A percentile compares a stretch with the other conserved stretches of the same genome.
Evolutionary conservation across 306 rosid species (phyloP).

Genomic region (Trifolium subterraneum): DNA sequence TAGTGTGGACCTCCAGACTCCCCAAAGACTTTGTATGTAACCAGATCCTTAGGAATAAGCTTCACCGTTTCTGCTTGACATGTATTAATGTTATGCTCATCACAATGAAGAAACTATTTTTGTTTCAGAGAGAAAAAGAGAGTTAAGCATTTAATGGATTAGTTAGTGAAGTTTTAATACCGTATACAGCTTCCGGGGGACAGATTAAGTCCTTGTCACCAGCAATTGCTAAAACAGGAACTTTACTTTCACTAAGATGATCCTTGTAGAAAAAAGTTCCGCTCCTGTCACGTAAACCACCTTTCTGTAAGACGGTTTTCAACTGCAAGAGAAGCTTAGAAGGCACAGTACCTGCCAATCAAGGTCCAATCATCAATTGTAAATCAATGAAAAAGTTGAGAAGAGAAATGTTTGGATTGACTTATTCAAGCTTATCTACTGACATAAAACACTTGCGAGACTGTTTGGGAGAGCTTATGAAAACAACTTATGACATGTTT

Average conservation of each 20-base stretch:
- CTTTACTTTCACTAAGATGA: slow-evolving; percentile 63
- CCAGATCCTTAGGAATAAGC: slow-evolving; percentile 66
- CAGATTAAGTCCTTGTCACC: slow-evolving; percentile 89
- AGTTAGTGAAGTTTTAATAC: slow-evolving; percentile 51
- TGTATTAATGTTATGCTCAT: slow-evolving; percentile 28
- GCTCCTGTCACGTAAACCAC: slow-evolving; percentile 77
- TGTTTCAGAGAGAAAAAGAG: background rate
- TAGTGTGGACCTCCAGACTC: slow-evolving; percentile 82
- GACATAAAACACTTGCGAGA: background rate
- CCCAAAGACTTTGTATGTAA: slow-evolving; percentile 77
- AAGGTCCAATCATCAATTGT: slow-evolving; percentile 34
- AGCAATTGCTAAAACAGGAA: slow-evolving; percentile 81
- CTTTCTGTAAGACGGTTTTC: slow-evolving; percentile 60
- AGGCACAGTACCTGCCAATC: slow-evolving; percentile 76
- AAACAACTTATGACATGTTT: background rate
- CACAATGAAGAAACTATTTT: slow-evolving; percentile 1
- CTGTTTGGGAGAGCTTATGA: background rate
- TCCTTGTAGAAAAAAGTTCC: slow-evolving; percentile 75
- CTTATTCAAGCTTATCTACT: background rate
- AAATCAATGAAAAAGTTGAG: slow-evolving; percentile 14
- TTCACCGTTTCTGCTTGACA: slow-evolving; percentile 78
- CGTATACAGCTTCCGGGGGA: slow-evolving; percentile 93
- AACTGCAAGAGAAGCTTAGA: slow-evolving; percentile 84
- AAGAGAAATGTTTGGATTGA: background rate
- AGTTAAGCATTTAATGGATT: slow-evolving; percentile 2